A percentile compares a stretch with the other conserved stretches of the same genome.
Evolutionary conservation across 345 rosid species (phyloP).

Genomic region (Linum tenue): DNA sequence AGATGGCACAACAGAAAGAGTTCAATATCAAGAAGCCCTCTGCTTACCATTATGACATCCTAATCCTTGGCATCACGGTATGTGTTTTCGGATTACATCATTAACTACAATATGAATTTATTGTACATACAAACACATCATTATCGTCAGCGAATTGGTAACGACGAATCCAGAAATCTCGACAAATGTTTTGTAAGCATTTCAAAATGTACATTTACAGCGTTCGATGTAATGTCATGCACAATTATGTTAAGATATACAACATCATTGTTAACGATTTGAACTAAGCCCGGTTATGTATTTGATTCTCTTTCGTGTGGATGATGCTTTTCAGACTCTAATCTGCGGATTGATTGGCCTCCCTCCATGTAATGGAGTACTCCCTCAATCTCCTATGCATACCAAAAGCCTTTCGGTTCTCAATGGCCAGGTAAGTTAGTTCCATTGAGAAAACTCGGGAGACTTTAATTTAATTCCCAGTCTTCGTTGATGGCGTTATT

Average conservation of each 20-base stretch:
- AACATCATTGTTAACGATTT: neutral
- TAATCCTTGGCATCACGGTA: slow-evolving; percentile 68
- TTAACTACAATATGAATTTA: neutral
- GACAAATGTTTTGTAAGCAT: neutral
- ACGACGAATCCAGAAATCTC: too few species aligned
- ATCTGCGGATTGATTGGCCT: slow-evolving; percentile 75
- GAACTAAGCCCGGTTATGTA: slow-evolving; percentile 1
- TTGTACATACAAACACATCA: too few species aligned
- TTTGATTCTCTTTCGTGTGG: neutral
- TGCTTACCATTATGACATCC: slow-evolving; percentile 67
- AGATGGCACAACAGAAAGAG: slow-evolving; percentile 79
- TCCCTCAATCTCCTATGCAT: slow-evolving; percentile 97
- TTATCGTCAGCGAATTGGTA: too few species aligned
- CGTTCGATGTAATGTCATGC: neutral
- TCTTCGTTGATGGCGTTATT: neutral
- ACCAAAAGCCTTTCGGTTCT: slow-evolving; percentile 79
- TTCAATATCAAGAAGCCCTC: slow-evolving; percentile 78
- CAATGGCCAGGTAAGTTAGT: slow-evolving; percentile 40
- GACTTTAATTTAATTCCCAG: neutral
- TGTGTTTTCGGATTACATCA: neutral
- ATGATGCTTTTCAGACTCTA: slow-evolving; percentile 38
- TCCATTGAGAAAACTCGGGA: neutral
- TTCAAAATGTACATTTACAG: neutral
- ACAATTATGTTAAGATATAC: neutral
- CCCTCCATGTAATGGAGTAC: slow-evolving; percentile 83